Base-by-base conservation (phyloP, 2,329 filamentous ascomycete species). In the Ampelomyces quisqualis region DNA sequence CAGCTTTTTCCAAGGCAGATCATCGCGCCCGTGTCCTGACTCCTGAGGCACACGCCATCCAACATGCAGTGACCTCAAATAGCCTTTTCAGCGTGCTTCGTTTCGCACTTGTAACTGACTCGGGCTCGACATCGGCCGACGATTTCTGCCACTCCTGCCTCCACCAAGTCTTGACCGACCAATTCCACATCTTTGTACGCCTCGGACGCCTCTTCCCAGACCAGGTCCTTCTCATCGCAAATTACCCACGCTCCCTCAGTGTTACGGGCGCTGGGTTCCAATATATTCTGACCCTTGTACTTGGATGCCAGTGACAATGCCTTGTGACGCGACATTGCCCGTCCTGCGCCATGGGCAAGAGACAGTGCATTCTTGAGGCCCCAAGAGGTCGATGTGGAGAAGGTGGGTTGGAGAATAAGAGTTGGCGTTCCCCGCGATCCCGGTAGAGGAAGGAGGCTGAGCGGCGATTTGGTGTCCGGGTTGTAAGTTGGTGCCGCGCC, bases 341-440 rank as follows among this genome's bases (percentile, higher is more conserved):
- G 50, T 2, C 69, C 68, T 3, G 68, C 65, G 19, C 66, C 67
- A 31, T 70, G 68, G 11, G 68, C 65, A 7, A 70, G 55, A 4
- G 63, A 69, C 32, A 67, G 53, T 7, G 54, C 64, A 34, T 70
- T 70, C 7, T 50, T 51, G 2, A 52, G 38, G 6, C 68, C 64
- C 45, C 53, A 58, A 10, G 35, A 47, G 4, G 58, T 69, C 2
- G 31, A 29, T 5, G 34, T 34, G 2, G 62, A 55, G 47, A 68
- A 65, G 7, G 49, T 49, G 5, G 67, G 67, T 10, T 49, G 56
- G 8, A 70, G 53, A 15, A 70, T 60, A n/a, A 69, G 47, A 3
- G 67, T 70, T 20, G 67, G 64, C 5, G 65, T 70, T 5, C 60
- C 65, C 13, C 68, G 64, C 7, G 64, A 69, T 24, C 67, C 66